A percentile compares a stretch with the other conserved stretches of the same genome.
These are phyloP conservation scores for Panus rudis DNA, from an alignment of 768 basidiomycete species.

Conservation along the genomic window DNA sequence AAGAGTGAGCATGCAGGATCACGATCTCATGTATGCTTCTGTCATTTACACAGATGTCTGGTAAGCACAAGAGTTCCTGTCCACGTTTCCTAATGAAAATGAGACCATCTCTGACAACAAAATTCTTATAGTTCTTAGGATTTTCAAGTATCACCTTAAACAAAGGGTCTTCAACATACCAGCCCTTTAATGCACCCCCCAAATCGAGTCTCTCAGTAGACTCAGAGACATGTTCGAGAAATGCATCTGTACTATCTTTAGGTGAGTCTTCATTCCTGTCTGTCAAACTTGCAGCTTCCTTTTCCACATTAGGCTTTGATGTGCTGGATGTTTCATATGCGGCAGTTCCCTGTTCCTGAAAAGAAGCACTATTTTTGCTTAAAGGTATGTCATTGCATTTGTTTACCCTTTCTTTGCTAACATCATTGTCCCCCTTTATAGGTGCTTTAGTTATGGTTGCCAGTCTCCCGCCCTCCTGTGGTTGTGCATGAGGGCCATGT, in stretches of 20 bases:
- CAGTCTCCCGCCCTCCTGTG: conserved; percentile 1
- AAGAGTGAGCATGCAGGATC: conserved; percentile 30
- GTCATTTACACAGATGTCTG: conserved; percentile 16
- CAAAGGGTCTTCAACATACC: conserved; percentile 24
- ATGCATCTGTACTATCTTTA: too few relatives aligned
- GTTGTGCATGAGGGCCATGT: conserved; percentile 1
- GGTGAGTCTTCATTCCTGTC: too few relatives aligned
- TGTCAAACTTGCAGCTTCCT: too few relatives aligned
- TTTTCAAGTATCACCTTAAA: conserved; percentile 19
- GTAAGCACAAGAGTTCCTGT: conserved; percentile 21
- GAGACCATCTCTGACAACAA: conserved; percentile 16
- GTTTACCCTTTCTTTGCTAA: too few relatives aligned
- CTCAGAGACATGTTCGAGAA: too few relatives aligned
- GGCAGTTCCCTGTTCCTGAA: too few relatives aligned
- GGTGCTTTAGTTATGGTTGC: too few relatives aligned
- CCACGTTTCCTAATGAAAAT: conserved; percentile 8
- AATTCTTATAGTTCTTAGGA: conserved; percentile 21
- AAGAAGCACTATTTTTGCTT: too few relatives aligned
- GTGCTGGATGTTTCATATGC: too few relatives aligned
- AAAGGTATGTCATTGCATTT: too few relatives aligned
- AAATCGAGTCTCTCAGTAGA: conserved; percentile 9
- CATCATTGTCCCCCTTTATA: too few relatives aligned
- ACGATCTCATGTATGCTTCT: conserved; percentile 23
- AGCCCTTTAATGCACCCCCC: conserved; percentile 5
- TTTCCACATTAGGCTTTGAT: too few relatives aligned